phyloP scores from a whole-genome alignment of 129 eudicot species.

The Flaveria robusta region DNA sequence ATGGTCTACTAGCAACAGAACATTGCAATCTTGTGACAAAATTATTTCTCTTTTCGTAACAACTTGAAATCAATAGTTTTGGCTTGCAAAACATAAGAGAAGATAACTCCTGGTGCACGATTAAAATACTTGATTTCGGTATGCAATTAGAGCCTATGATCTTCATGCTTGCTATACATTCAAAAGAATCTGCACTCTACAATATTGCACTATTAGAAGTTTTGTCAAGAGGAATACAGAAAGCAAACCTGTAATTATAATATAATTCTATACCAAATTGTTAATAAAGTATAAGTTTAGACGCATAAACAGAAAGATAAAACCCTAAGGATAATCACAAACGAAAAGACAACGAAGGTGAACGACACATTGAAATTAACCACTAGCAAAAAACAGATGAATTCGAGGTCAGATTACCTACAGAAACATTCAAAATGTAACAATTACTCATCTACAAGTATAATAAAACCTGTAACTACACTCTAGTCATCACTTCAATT shows the following conservation, averaged over 20 bases:
- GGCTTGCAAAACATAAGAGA: constrained; percentile 44
- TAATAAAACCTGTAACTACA: constrained; percentile 2
- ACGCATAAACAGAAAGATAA: background rate
- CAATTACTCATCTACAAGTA: background rate
- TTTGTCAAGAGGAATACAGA: background rate
- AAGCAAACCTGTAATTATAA: background rate
- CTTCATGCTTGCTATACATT: constrained; percentile 56
- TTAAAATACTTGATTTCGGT: constrained; percentile 58
- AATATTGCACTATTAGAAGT: constrained; percentile 17
- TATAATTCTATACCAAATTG: background rate
- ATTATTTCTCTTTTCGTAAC: constrained; percentile 40
- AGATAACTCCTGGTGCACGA: constrained; percentile 56
- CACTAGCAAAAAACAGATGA: background rate
- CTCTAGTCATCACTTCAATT: background rate
- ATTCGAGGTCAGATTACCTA: background rate
- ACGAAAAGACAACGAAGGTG: background rate
- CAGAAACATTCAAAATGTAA: constrained; percentile 20
- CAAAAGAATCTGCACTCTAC: constrained; percentile 43
- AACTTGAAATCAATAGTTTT: constrained; percentile 35
- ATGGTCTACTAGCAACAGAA: constrained; percentile 47
- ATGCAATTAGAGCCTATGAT: constrained; percentile 46
- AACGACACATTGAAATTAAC: background rate
- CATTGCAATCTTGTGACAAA: constrained; percentile 48
- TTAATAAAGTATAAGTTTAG: background rate
- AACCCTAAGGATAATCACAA: background rate